phyloP scores from a whole-genome alignment of 257 asterid genomes.

The Solanum arcanum region DNA sequence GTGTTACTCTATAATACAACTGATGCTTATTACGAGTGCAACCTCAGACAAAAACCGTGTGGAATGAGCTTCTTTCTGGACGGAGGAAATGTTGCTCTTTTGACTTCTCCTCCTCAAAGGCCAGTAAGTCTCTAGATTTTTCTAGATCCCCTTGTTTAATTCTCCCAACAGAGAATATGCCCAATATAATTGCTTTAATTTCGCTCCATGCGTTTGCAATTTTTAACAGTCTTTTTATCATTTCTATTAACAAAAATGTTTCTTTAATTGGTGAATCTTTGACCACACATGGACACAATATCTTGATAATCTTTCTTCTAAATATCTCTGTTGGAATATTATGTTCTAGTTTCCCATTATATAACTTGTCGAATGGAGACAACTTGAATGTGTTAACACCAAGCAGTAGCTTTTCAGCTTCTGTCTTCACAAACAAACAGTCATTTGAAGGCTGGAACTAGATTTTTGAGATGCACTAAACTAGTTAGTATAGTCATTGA shows the following conservation, averaged over 20 bases:
- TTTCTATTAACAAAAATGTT: not conserved
- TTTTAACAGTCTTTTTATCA: not conserved
- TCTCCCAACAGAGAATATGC: not conserved
- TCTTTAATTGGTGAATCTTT: not conserved
- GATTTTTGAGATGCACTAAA: not conserved
- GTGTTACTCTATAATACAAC: constrained; percentile 45
- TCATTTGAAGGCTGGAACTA: not conserved
- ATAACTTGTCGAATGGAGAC: not conserved
- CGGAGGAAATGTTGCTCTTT: constrained; percentile 47
- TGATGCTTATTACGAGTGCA: constrained; percentile 51
- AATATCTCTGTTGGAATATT: not conserved
- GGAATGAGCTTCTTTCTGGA: constrained; percentile 25
- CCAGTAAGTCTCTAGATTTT: constrained; percentile 35
- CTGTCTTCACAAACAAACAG: not conserved
- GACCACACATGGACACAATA: not conserved
- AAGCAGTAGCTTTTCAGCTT: not conserved
- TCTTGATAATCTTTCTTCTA: not conserved
- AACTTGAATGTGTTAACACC: not conserved
- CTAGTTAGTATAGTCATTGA: not conserved
- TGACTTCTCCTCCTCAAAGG: constrained; percentile 49
- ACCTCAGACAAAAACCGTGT: constrained; percentile 36
- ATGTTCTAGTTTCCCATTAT: not conserved
- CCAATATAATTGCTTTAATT: not conserved
- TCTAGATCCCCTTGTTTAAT: not conserved
- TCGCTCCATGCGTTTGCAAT: not conserved